Base-by-base conservation (phyloP, 345 rosid genomes). In the Durio zibethinus region DNA sequence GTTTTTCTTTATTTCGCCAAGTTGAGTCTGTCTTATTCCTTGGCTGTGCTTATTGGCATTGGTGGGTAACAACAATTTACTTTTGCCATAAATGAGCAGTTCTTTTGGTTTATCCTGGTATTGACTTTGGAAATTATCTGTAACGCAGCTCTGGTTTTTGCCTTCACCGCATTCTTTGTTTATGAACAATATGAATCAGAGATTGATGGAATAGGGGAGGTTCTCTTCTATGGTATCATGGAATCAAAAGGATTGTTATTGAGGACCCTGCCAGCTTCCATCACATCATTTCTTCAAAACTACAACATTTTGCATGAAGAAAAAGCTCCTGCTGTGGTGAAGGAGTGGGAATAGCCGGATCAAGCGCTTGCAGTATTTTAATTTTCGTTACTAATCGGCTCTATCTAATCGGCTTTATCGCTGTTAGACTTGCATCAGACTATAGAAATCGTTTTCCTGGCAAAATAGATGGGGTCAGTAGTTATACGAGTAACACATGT, bases 151-250 rank as follows among this genome's bases (percentile, higher is more conserved):
- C 80, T 95, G 75, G 84, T 88, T 25, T 82, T 89, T 70, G 80
- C 87, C 18, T 93, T 93, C 84, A 95, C 97, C 1, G 90, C 81
- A 64, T 93, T 93, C 89, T 92, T 91, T 75, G 71, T 88, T 62
- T 92, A 92, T 59, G 96, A 95, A 84, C 98, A 93, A 88, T 88
- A 92, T 40, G 98, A 93, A 84, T 47, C 72, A 3, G 96, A 89
- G 86, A 72, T 93, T 3, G 86, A 90, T 77, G 90, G 85, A 60
- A 21, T 89, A 38, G 81, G 83, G 8, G 62, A 70, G 83, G 42
- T 85, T 70, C 73, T 89, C 38, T 12, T 54, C 5, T 68, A 38
- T 36, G 56, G 81, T 81, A 43, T 74, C 35, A 78, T 76, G 72
- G 82, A 35, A 47, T 45, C 85, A 5, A 84, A 81, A 47, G 79